A percentile compares a stretch with the other conserved stretches of the same genome.
Evolutionary conservation across 371 early-diverging fungal species (phyloP).

Genomic region (Lichtheimia ornata): DNA sequence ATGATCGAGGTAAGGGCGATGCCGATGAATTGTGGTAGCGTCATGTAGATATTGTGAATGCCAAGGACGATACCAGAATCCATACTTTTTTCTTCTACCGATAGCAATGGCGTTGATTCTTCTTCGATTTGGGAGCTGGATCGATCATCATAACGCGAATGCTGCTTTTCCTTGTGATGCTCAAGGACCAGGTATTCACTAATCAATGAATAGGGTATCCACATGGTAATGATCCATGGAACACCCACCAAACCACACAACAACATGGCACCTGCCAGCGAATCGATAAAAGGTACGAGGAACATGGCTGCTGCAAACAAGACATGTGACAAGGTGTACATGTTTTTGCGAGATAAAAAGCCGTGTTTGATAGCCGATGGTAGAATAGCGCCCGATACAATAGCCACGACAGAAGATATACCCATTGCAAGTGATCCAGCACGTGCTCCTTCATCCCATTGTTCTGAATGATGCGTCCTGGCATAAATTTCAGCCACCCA

Average conservation of each 20-base stretch:
- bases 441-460: slow-evolving; percentile 1
- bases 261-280: slow-evolving; percentile 49
- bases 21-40: slow-evolving; percentile 71
- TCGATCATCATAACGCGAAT: neutral
- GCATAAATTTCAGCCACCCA: slow-evolving; percentile 61
- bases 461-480: neutral
- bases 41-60: slow-evolving; percentile 81
- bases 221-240: slow-evolving; percentile 72
- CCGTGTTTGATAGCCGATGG: slow-evolving; percentile 13
- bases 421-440: slow-evolving; percentile 49
- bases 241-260: slow-evolving; percentile 66
- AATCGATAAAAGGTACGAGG: slow-evolving; percentile 50
- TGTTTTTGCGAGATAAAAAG: slow-evolving; percentile 40
- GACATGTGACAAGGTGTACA: slow-evolving; percentile 60
- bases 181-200: slow-evolving; percentile 65
- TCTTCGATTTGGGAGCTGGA: slow-evolving; percentile 10
- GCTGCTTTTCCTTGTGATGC: slow-evolving; percentile 14
- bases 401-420: slow-evolving; percentile 62
- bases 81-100: slow-evolving; percentile 12
- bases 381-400: slow-evolving; percentile 17
- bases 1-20: slow-evolving; percentile 50
- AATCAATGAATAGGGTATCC: slow-evolving; percentile 78
- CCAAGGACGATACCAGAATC: slow-evolving; percentile 72
- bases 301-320: slow-evolving; percentile 57
- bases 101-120: neutral